A percentile compares a stretch with the other conserved stretches of the same genome.
Conservation (phyloP, 805 yeast genomes). For the Cyberlindnera saturnus region DNA sequence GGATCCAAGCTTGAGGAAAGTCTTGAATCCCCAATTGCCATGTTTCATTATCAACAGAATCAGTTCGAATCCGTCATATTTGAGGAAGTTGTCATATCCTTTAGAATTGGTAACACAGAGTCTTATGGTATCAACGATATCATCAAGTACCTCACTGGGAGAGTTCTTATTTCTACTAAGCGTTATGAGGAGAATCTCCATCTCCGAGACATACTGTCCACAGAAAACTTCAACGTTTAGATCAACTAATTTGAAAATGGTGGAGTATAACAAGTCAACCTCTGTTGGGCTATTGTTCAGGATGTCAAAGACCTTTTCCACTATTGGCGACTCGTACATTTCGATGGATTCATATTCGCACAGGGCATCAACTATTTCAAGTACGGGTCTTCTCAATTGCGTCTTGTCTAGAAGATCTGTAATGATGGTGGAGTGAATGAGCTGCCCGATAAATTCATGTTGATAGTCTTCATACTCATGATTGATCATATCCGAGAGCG, state of each 20-base stretch:
- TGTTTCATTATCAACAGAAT: conserved; percentile 6
- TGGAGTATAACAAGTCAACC: not conserved
- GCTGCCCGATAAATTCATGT: conserved; percentile 1
- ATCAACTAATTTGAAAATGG: conserved; percentile 6
- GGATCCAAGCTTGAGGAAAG: conserved; percentile 9
- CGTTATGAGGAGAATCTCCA: conserved; percentile 9
- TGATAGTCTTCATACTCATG: conserved; percentile 10
- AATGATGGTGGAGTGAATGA: conserved; percentile 2
- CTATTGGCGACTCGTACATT: not conserved
- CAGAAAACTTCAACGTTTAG: conserved; percentile 3
- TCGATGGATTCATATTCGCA: conserved; percentile 4
- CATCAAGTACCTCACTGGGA: conserved; percentile 6
- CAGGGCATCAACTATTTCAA: conserved; percentile 4
- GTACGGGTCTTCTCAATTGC: not conserved
- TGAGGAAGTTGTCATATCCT: conserved; percentile 11
- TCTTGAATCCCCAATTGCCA: conserved; percentile 6
- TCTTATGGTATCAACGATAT: conserved; percentile 10
- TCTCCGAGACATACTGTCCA: conserved; percentile 3
- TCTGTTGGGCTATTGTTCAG: not conserved
- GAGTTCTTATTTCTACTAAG: not conserved
- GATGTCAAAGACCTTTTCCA: not conserved
- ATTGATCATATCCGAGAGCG: conserved; percentile 15
- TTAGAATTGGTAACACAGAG: conserved; percentile 1
- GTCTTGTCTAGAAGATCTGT: not conserved
- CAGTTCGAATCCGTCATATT: conserved; percentile 18